Conservation (phyloP, 2,329 filamentous ascomycete genomes). For the Albophoma yamanashiensis region DNA sequence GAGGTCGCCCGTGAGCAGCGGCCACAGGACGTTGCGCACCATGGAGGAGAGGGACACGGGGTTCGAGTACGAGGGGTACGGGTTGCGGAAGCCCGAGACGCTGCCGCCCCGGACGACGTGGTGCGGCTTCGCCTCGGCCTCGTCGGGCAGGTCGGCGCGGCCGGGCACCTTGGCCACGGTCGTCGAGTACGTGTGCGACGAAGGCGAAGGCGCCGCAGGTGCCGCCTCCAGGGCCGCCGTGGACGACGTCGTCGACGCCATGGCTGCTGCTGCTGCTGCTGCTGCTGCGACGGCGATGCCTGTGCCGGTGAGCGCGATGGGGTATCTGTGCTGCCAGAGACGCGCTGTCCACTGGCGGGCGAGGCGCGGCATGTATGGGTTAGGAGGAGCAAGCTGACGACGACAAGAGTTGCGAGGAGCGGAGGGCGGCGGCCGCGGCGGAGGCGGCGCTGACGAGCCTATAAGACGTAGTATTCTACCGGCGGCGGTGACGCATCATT, state of each 20-base stretch:
- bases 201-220: background rate
- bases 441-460: background rate
- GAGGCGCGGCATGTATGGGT: background rate
- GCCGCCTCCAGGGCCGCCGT: conserved; percentile 1
- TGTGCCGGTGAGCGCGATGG: background rate
- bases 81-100: conserved; percentile 36
- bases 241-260: conserved; percentile 8
- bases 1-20: conserved; percentile 27
- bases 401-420: background rate
- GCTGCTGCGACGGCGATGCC: conserved; percentile 1
- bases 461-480: background rate
- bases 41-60: conserved; percentile 11
- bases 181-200: conserved; percentile 10
- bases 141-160: conserved; percentile 25
- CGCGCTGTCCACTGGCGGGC: conserved; percentile 2
- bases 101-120: conserved; percentile 32
- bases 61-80: conserved; percentile 33
- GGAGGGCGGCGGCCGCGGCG: background rate
- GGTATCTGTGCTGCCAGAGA: conserved; percentile 2
- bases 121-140: conserved; percentile 34
- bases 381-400: too few species aligned
- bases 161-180: conserved; percentile 23
- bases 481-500: background rate
- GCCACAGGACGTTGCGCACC: conserved; percentile 23
- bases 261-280: conserved; percentile 6